Evolutionary conservation across 1,284 basidiomycete genomes (phyloP).

Genomic region (Sanghuangporus baumii): DNA sequence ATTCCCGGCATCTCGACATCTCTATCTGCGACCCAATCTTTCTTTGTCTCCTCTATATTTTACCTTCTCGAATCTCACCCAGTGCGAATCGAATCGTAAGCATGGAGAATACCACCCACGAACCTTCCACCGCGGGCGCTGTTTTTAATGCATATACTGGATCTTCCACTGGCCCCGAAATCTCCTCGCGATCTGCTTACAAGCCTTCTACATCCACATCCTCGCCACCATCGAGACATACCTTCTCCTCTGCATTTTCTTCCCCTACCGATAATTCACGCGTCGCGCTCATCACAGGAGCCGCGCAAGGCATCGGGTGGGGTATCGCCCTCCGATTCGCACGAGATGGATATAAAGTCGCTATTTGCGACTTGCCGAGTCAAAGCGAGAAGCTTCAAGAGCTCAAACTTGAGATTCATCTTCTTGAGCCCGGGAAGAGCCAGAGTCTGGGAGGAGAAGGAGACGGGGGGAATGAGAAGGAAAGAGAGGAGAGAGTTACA

Average conservation of each 20-base stretch:
- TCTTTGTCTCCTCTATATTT: background rate
- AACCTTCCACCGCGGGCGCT: too few relatives aligned
- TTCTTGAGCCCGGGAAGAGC: background rate
- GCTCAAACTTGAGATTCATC: background rate
- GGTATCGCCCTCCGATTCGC: slow-evolving; percentile 19
- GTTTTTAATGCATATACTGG: too few relatives aligned
- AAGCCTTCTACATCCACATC: too few relatives aligned
- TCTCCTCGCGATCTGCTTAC: too few relatives aligned
- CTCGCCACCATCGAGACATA: too few relatives aligned
- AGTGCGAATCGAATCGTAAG: too few relatives aligned
- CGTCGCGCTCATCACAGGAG: slow-evolving; percentile 14
- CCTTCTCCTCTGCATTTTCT: background rate
- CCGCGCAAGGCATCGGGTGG: slow-evolving; percentile 23
- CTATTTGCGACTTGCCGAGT: slow-evolving; percentile 18
- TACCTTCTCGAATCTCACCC: background rate
- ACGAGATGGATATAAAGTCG: slow-evolving; percentile 18
- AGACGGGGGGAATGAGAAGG: background rate
- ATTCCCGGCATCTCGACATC: background rate
- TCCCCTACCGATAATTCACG: background rate
- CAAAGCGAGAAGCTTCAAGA: background rate
- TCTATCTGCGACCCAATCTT: background rate
- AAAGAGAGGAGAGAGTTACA: background rate
- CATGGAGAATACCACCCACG: too few relatives aligned
- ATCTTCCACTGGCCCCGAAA: too few relatives aligned
- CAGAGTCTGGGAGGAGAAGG: background rate